phyloP scores from a whole-genome alignment of 2,329 filamentous ascomycete genomes.

The Fusarium ambrosium region DNA sequence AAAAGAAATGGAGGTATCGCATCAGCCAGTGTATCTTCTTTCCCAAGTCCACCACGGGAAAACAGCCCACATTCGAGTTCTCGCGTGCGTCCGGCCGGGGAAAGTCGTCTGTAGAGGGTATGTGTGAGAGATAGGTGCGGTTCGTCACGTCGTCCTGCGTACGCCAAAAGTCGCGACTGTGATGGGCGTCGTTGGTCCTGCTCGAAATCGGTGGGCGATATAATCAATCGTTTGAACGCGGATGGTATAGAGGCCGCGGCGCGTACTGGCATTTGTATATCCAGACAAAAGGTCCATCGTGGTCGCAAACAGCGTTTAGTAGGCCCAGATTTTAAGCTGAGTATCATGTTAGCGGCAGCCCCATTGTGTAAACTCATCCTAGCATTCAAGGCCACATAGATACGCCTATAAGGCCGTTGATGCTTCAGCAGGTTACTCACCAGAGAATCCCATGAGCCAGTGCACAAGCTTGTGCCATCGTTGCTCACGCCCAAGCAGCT shows the following conservation, averaged over 20 bases:
- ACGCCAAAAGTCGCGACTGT: conserved; percentile 53
- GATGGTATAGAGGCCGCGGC: conserved; percentile 46
- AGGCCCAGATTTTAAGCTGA: conserved; percentile 90
- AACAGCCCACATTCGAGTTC: conserved; percentile 42
- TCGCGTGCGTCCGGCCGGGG: conserved; percentile 40
- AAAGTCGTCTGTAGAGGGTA: conserved; percentile 48
- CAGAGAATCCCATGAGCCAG: conserved; percentile 98
- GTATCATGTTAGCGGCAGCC: conserved; percentile 22
- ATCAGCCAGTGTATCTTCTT: conserved; percentile 47
- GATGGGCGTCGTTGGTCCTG: conserved; percentile 47
- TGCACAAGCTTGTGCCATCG: conserved; percentile 98
- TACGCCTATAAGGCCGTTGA: background rate
- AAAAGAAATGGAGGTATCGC: conserved; percentile 53
- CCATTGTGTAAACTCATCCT: background rate
- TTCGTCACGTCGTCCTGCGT: conserved; percentile 59
- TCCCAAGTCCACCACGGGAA: conserved; percentile 43
- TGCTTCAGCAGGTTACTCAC: conserved; percentile 68
- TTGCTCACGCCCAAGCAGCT: conserved; percentile 99
- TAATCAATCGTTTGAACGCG: conserved; percentile 51
- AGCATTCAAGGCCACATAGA: background rate
- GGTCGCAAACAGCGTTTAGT: conserved; percentile 62
- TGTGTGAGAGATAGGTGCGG: conserved; percentile 50
- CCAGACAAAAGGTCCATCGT: conserved; percentile 47
- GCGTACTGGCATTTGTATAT: conserved; percentile 49
- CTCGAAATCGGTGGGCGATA: conserved; percentile 49